Evolutionary conservation across 2,329 filamentous ascomycete genomes (phyloP).

Genomic region (Alternaria atra): DNA sequence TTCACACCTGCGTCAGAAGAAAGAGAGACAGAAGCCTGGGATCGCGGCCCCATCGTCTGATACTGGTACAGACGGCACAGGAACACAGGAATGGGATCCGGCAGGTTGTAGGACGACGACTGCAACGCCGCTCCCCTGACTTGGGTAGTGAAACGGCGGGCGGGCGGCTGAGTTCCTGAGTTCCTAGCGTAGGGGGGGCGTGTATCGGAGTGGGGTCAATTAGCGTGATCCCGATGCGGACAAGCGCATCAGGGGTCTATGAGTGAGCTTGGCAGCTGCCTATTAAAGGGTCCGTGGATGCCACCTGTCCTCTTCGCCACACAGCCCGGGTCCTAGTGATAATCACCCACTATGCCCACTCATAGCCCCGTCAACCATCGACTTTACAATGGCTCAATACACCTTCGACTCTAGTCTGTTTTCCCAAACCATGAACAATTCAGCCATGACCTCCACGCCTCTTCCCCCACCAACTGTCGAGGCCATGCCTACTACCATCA

Average conservation of each 20-base stretch:
- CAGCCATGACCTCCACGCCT: conserved; percentile 32
- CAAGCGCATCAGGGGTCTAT: conserved; percentile 30
- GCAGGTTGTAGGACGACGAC: conserved; percentile 22
- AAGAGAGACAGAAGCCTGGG: not conserved
- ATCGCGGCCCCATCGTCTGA: not conserved
- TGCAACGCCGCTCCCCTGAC: conserved; percentile 27
- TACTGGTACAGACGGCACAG: conserved; percentile 13
- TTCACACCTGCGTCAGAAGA: not conserved
- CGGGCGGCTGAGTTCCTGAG: conserved; percentile 31
- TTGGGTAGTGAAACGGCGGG: conserved; percentile 36
- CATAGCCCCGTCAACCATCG: conserved; percentile 39
- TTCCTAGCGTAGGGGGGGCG: conserved; percentile 27
- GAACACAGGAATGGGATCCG: conserved; percentile 14
- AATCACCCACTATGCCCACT: conserved; percentile 42
- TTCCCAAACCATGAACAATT: conserved; percentile 34
- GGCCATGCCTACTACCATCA: conserved; percentile 48
- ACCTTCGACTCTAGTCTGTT: conserved; percentile 31
- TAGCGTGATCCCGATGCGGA: conserved; percentile 15
- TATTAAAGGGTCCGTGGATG: conserved; percentile 49
- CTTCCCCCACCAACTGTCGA: conserved; percentile 36
- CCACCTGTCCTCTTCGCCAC: conserved; percentile 40
- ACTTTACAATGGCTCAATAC: conserved; percentile 39
- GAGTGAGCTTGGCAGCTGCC: conserved; percentile 28
- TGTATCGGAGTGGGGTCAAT: conserved; percentile 14
- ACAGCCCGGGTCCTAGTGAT: conserved; percentile 38